Percentiles rank a stretch among this genome's conserved stretches.
phyloP scores from a whole-genome alignment of 1,284 basidiomycete genomes.

The Athelia sp. region DNA sequence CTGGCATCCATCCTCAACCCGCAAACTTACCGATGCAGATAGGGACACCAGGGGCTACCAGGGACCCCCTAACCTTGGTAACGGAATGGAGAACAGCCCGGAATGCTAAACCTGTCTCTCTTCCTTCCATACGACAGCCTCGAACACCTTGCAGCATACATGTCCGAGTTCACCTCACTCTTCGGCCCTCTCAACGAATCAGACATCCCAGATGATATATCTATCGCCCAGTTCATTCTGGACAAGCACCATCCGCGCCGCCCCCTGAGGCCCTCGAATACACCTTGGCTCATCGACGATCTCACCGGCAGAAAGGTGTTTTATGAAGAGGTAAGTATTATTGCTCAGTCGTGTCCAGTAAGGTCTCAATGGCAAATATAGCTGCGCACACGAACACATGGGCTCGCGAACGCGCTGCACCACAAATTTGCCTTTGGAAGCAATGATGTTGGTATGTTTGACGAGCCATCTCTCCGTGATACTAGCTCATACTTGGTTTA shows the following conservation, averaged over 20 bases:
- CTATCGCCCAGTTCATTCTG: slow-evolving; percentile 64
- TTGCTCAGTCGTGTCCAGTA: too few relatives aligned
- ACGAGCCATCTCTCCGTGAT: neutral
- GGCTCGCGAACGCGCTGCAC: slow-evolving; percentile 52
- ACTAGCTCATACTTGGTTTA: neutral
- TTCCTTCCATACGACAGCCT: neutral
- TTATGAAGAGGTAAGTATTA: slow-evolving; percentile 40
- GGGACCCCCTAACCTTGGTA: too few relatives aligned
- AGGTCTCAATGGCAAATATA: slow-evolving; percentile 16
- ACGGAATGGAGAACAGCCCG: too few relatives aligned
- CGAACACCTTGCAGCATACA: slow-evolving; percentile 10
- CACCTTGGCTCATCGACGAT: slow-evolving; percentile 63
- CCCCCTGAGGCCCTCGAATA: slow-evolving; percentile 31
- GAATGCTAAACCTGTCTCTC: too few relatives aligned
- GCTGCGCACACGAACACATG: slow-evolving; percentile 48
- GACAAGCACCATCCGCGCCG: slow-evolving; percentile 45
- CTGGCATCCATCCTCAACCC: too few relatives aligned
- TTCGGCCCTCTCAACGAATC: slow-evolving; percentile 32
- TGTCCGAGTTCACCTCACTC: slow-evolving; percentile 33
- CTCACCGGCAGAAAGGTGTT: slow-evolving; percentile 40
- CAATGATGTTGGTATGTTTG: neutral
- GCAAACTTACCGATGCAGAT: too few relatives aligned
- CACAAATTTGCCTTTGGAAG: slow-evolving; percentile 27
- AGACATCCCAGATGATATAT: slow-evolving; percentile 67
- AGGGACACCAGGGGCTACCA: too few relatives aligned